Percentiles rank a stretch among this genome's conserved stretches.
Evolutionary conservation across 768 basidiomycete species (phyloP).

Genomic region (Kwoniella botswanensis): DNA sequence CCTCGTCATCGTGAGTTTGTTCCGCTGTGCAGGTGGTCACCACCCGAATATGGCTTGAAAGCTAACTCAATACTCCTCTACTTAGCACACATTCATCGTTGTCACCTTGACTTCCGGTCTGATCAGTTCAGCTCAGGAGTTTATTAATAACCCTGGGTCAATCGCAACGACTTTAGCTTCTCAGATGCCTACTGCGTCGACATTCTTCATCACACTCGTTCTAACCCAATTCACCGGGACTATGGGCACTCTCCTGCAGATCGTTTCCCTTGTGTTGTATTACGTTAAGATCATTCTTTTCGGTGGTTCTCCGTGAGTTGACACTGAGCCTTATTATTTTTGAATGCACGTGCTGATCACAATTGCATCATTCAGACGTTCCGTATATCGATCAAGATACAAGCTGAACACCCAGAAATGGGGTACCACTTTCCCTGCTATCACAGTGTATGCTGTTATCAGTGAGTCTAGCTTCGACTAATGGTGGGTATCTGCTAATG

Average conservation of each 20-base stretch:
- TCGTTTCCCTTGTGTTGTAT: conserved; percentile 76
- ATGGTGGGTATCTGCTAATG: neutral
- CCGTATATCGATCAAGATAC: conserved; percentile 83
- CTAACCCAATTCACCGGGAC: conserved; percentile 66
- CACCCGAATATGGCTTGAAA: neutral
- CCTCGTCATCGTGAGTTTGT: conserved; percentile 78
- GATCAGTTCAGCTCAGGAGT: conserved; percentile 68
- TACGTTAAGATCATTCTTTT: conserved; percentile 87
- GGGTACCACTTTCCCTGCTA: conserved; percentile 74
- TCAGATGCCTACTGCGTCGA: conserved; percentile 68
- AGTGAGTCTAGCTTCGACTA: conserved; percentile 61
- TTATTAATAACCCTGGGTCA: conserved; percentile 72
- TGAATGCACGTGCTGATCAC: conserved; percentile 62
- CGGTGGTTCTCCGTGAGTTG: conserved; percentile 69
- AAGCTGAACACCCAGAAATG: conserved; percentile 68
- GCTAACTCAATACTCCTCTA: conserved; percentile 1
- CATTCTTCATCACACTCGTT: conserved; percentile 64
- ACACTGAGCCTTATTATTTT: too few species aligned
- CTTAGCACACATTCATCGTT: conserved; percentile 89
- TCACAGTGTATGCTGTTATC: conserved; percentile 82
- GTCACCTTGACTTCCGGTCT: conserved; percentile 85
- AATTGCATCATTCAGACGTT: conserved; percentile 44
- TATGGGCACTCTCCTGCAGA: conserved; percentile 78
- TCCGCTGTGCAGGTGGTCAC: neutral
- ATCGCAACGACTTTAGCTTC: conserved; percentile 74